Evolutionary conservation across 2,329 filamentous ascomycete species (phyloP).

Genomic region (Apiospora rasikravindrae): DNA sequence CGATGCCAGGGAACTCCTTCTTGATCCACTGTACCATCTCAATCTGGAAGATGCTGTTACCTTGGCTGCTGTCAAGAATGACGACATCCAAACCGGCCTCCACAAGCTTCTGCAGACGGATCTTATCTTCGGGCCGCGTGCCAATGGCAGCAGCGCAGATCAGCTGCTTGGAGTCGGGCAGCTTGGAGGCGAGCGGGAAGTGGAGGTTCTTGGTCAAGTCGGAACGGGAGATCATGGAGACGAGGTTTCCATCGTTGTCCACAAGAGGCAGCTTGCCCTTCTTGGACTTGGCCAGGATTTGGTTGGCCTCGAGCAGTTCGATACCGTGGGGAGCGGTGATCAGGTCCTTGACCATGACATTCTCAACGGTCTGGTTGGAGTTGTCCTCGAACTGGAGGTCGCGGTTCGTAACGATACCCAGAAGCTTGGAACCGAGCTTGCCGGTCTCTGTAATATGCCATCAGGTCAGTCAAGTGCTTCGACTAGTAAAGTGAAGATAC

Average conservation of each 20-base stretch:
- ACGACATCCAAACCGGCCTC: conserved; percentile 96
- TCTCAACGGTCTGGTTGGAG: conserved; percentile 72
- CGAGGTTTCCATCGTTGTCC: conserved; percentile 80
- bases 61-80: conserved; percentile 93
- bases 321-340: conserved; percentile 86
- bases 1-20: conserved; percentile 79
- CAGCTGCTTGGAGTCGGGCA: conserved; percentile 95
- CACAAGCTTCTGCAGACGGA: conserved; percentile 82
- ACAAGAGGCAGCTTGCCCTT: conserved; percentile 98
- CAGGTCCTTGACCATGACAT: conserved; percentile 95
- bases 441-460: conserved; percentile 72
- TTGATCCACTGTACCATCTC: conserved; percentile 99
- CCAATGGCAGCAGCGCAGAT: conserved; percentile 95
- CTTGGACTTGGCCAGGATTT: conserved; percentile 91
- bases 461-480: conserved; percentile 24
- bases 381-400: conserved; percentile 96
- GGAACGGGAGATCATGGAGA: conserved; percentile 91
- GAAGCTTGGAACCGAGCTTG: conserved; percentile 90
- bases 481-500: conserved; percentile 15
- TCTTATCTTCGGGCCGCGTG: conserved; percentile 91
- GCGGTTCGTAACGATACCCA: conserved; percentile 97
- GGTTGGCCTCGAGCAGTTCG: conserved; percentile 86
- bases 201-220: conserved; percentile 99
- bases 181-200: conserved; percentile 95
- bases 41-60: conserved; percentile 98